Evolutionary conservation across 257 asterid genomes (phyloP).

Genomic region (Solanum dulcamara): DNA sequence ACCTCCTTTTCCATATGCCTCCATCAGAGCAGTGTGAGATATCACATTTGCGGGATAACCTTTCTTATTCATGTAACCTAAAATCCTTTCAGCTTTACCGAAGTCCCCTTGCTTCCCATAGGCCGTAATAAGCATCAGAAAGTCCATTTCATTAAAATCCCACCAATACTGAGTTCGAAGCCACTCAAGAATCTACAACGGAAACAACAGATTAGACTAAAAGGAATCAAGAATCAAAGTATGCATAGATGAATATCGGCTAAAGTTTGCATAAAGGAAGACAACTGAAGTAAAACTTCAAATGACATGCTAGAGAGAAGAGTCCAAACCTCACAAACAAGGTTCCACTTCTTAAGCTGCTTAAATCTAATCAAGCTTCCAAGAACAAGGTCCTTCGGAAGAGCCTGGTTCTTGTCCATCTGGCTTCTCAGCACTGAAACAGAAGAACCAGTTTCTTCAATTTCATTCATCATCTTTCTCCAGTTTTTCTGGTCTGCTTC

Average conservation of each 20-base stretch:
- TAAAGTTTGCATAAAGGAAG: not conserved
- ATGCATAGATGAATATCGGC: not conserved
- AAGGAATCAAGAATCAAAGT: not conserved
- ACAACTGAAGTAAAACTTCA: not conserved
- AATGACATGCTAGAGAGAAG: not conserved
- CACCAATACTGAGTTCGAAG: constrained; percentile 93
- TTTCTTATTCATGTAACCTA: constrained; percentile 65
- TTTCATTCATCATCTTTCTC: constrained; percentile 82
- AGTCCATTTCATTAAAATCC: constrained; percentile 94
- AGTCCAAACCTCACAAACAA: constrained; percentile 72
- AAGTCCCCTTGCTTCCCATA: constrained; percentile 87
- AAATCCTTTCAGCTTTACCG: constrained; percentile 69
- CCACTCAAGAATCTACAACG: constrained; percentile 81
- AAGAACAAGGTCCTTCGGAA: constrained; percentile 70
- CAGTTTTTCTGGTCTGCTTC: constrained; percentile 78
- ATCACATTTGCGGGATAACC: constrained; percentile 76
- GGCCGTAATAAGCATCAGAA: constrained; percentile 87
- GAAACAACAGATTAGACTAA: not conserved
- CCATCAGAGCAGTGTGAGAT: constrained; percentile 94
- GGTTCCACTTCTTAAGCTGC: constrained; percentile 96
- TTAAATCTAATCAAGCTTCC: constrained; percentile 89
- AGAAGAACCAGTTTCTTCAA: constrained; percentile 78
- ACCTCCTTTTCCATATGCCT: constrained; percentile 87
- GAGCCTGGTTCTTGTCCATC: constrained; percentile 49
- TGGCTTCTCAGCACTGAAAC: constrained; percentile 55